Evolutionary conservation across 116 monocot genomes (phyloP), one percentile per base, ranked within the genome.

Genomic region (Trichopus zeylanicus): DNA sequence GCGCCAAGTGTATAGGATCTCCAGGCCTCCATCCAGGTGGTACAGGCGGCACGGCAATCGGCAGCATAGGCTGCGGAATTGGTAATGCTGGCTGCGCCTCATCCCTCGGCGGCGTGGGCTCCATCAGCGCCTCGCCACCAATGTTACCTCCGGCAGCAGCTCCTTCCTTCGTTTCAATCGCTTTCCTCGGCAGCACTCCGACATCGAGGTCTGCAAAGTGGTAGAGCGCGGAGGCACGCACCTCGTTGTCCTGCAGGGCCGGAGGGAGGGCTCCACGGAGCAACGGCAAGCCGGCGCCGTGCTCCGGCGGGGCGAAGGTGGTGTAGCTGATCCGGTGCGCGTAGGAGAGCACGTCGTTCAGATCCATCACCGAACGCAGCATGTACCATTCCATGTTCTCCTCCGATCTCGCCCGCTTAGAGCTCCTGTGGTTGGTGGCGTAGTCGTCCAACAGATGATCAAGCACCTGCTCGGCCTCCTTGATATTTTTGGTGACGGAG

Each of bases 251-350:
- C 81, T 90, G 90, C 22, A 90, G 95, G 0, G 95, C 90, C 1
- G 95, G 90, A 0, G 95, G 95, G 13, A 95, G 81, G 7, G 90
- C 90, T 0, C 90, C 95, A 0, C 86, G 83, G 7, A 90, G 86
- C 4, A 85, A 88, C 9, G 82, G 76, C 13, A 76, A 73, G 18
- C 87, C 84, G 3, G 95, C 80, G 1, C 79, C 95, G 31, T 86
- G 90, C 48, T 95, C 95, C 23, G 95, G 95, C 2, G 95, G 95
- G 4, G 95, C 95, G 54, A 89, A 95, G 25, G 90, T 95, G 37
- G 90, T 95, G 70, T 95, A 95, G 62, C 95, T 95, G 51, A 95
- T 84, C n/a, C 81, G 75, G 55, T 90, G 95, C 1, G 95, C 87
- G 53, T 84, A 87, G 9, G 86, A 64, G 7, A 95, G 65, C 12